Base-by-base conservation (phyloP, 768 basidiomycete genomes). In the Naganishia vishniacii region DNA sequence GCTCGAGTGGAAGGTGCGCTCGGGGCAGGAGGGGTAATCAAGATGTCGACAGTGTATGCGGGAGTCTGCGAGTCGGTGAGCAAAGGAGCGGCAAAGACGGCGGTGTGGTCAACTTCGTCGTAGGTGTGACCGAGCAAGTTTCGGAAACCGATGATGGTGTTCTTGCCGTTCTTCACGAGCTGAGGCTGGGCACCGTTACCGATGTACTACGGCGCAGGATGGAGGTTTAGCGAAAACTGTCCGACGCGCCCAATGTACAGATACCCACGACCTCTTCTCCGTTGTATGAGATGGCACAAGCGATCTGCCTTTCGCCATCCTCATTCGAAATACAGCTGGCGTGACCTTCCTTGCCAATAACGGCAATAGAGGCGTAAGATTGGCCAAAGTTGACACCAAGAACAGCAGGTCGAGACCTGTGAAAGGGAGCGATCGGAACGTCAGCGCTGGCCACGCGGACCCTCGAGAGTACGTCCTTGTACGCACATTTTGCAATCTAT, bases 251-350 rank as follows among this genome's bases (percentile, higher is more conserved):
- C 46, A 18, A n/a, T 11, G 9, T 15, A 48, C 46, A n/a, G 49
- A 28, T 9, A 81, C 87, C 70, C 73, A 91, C 92, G 75, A 87
- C 85, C 77, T 97, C 88, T 77, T 94, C 89, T 28, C 91, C 91
- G 42, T 85, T 84, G 76, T 94, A 98, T 0, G 92, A 84, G 61
- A 98, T 81, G 28, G 91, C 91, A 74, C 89, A 91, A 0, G 91
- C 91, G 72, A 99, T 98, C 80, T 99, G 94, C 32, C 95, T 87
- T 75, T 97, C 94, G 31, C 95, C 94, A 75, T 98, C 94, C 75
- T 98, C 93, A 75, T 97, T 98, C 5, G 93, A 95, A 66, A 98
- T 97, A 75, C 90, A 94, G 73, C 92, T 89, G 45, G 93, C 87
- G 31, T 88, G 81, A 13, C 89, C 89, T 78, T 95, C 91, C 83